A percentile compares a stretch with the other conserved stretches of the same genome.
Conservation (phyloP, 202 grass and related monocot genomes). For the Elaeis oleifera region DNA sequence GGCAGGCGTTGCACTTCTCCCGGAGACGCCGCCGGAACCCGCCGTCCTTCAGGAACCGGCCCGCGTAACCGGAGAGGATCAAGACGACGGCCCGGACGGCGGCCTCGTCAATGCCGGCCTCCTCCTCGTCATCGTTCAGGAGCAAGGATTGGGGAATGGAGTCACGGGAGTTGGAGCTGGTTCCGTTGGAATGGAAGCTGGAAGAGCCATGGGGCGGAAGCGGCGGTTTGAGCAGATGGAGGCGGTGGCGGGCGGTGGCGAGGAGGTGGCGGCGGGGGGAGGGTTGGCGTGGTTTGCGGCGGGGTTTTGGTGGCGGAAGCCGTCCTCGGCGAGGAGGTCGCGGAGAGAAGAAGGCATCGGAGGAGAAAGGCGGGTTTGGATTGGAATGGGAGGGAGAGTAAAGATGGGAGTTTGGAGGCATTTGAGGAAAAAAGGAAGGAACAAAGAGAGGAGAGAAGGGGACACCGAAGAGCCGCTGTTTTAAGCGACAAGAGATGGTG, state of each 20-base stretch:
- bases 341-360: constrained; percentile 41
- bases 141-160: constrained; percentile 8
- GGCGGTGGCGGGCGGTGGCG: background rate
- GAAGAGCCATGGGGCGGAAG: background rate
- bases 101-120: background rate
- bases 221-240: constrained; percentile 1
- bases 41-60: constrained; percentile 51
- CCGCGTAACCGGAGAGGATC: constrained; percentile 67
- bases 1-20: constrained; percentile 50
- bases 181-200: background rate
- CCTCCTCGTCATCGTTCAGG: background rate
- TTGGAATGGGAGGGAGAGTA: background rate
- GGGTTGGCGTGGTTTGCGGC: background rate
- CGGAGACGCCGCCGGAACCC: constrained; percentile 48
- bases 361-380: constrained; percentile 5
- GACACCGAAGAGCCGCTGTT: constrained; percentile 26
- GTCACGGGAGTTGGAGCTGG: constrained; percentile 5
- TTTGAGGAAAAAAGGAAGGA: constrained; percentile 19
- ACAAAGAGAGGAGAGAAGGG: background rate
- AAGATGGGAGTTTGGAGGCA: constrained; percentile 20
- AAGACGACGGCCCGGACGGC: constrained; percentile 40
- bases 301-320: constrained; percentile 3
- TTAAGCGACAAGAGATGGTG: constrained; percentile 6
- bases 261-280: background rate
- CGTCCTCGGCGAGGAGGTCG: constrained; percentile 57